Base-by-base conservation (phyloP, 1,284 basidiomycete species). In the Ustilago crameri region DNA sequence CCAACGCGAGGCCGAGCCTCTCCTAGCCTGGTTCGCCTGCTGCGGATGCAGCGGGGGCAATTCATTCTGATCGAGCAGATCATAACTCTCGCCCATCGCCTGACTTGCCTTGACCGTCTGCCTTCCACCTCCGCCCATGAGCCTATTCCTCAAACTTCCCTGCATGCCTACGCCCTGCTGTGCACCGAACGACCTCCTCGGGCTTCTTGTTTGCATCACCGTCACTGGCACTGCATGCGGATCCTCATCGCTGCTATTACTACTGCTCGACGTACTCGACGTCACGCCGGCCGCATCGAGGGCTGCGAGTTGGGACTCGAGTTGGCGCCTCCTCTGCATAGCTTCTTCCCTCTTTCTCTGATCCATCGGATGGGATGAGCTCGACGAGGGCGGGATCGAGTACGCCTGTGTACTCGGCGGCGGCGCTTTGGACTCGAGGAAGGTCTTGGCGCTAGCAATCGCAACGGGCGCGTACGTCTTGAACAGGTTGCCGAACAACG, bases 21-120 rank as follows among this genome's bases (percentile, higher is more conserved):
- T 50, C 30, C 30, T n/a, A n/a, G 24, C 20, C 51, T 1, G 53
- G 44, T 40, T 53, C 52, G 2, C 17, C 23, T 24, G 15, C 17
- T n/a, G n/a, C 2, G 38, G 38, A 18, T 59, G 55, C 2, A 50
- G 14, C 5, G 54, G 53, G 10, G 30, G 30, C 4, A 74, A 22
- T 23, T 74, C 70, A n/a, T 47, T 49, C 43, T 64, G 65, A 23
- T 74, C 72, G 22, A 75, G n/a, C 22, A 75, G 24, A 47, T 75
- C 72, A 30, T 64, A 75, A 17, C 42, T 48, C 34, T 72, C 72
- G 0, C 68, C 64, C 51, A 75, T 46, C 5, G 47, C 45, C 1
- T 27, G 20, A 10, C 63, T 56, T 10, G 64, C 55, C 23, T 56
- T 60, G 14, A 51, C 55, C 7, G 59, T 70, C 8, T 35, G 35